Evolutionary conservation across 2,329 filamentous ascomycete species (phyloP).

Genomic region (Diaporthe velutina): DNA sequence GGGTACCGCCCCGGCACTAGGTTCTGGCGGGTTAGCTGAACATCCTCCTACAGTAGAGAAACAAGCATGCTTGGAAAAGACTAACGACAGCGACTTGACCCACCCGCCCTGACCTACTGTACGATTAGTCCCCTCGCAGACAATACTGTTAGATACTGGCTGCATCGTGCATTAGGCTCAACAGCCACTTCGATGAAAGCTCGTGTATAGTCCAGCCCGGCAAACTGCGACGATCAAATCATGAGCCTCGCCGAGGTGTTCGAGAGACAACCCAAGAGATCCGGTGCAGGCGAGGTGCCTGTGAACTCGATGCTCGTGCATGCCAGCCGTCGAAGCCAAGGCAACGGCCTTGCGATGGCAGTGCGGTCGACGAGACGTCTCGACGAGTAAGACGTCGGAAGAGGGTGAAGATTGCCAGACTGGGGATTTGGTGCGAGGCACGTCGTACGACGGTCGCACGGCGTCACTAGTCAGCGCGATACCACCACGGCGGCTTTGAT

Average conservation of each 20-base stretch:
- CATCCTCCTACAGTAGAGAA: slow-evolving; percentile 15
- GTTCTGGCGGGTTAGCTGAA: slow-evolving; percentile 23
- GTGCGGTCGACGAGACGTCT: slow-evolving; percentile 2
- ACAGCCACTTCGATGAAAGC: neutral
- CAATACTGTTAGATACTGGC: neutral
- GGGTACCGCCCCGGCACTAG: slow-evolving; percentile 19
- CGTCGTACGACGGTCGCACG: slow-evolving; percentile 12
- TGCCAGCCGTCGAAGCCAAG: neutral
- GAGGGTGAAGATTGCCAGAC: slow-evolving; percentile 12
- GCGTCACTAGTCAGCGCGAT: slow-evolving; percentile 20
- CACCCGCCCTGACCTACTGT: neutral
- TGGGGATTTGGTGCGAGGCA: slow-evolving; percentile 21
- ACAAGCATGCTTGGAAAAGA: slow-evolving; percentile 12
- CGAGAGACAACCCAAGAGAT: neutral
- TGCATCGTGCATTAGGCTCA: slow-evolving; percentile 18
- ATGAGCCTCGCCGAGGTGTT: slow-evolving; percentile 15
- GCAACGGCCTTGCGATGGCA: slow-evolving; percentile 10
- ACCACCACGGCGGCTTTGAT: slow-evolving; percentile 10
- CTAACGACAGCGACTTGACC: slow-evolving; percentile 7
- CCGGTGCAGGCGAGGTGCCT: slow-evolving; percentile 2
- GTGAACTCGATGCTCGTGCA: neutral
- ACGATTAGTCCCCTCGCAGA: neutral
- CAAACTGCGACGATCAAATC: slow-evolving; percentile 1
- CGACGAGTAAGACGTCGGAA: slow-evolving; percentile 11
- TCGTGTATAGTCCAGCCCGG: neutral